Conservation (phyloP, 371 early-diverging fungal genomes). For the Apophysomyces elegans region DNA sequence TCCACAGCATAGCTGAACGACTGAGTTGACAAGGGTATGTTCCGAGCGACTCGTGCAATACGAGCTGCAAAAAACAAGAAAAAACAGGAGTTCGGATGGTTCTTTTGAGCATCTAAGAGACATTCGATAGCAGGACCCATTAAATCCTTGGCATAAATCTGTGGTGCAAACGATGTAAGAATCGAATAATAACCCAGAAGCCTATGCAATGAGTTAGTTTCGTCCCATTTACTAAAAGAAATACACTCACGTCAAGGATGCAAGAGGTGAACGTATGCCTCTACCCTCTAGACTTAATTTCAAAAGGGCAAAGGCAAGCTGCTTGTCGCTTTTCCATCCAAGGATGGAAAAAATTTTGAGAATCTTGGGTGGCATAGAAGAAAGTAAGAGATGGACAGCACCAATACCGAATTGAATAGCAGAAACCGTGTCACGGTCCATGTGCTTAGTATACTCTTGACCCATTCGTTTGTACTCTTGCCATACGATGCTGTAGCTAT, state of each 20-base stretch:
- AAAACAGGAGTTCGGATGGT: constrained; percentile 63
- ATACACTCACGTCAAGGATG: constrained; percentile 55
- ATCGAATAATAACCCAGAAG: constrained; percentile 55
- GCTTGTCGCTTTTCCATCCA: constrained; percentile 63
- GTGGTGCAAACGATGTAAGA: constrained; percentile 55
- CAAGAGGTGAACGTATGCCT: constrained; percentile 63
- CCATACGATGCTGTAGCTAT: constrained; percentile 53
- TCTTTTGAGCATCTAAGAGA: constrained; percentile 55
- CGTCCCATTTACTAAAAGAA: neutral
- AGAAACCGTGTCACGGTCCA: constrained; percentile 53
- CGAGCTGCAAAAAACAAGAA: constrained; percentile 64
- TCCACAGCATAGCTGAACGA: constrained; percentile 56
- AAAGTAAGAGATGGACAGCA: constrained; percentile 61
- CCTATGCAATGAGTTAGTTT: constrained; percentile 22
- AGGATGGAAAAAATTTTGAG: constrained; percentile 55
- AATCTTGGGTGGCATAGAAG: constrained; percentile 63
- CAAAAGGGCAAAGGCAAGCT: constrained; percentile 60
- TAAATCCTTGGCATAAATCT: constrained; percentile 42
- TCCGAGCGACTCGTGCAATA: constrained; percentile 53
- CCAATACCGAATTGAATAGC: constrained; percentile 63
- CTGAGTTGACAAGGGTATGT: constrained; percentile 56
- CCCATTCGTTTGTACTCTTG: constrained; percentile 58
- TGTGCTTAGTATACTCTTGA: constrained; percentile 46
- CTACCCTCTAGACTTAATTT: constrained; percentile 57
- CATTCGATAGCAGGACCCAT: constrained; percentile 59